Evolutionary conservation across 805 yeast species (phyloP).

Genomic region (Cyberlindnera galapagoensis): DNA sequence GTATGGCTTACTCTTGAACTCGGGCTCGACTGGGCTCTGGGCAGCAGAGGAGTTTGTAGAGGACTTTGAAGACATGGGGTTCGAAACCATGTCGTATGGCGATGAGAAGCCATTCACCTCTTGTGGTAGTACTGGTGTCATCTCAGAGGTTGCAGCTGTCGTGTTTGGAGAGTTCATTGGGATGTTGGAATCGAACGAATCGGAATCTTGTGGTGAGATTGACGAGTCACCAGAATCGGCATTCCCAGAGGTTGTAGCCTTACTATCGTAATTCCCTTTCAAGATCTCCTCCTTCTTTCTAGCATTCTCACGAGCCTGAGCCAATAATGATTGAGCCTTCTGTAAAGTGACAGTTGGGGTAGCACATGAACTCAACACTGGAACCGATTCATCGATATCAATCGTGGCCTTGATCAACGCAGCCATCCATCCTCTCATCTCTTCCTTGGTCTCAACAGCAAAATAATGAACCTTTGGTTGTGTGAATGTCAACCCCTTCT

Average conservation of each 20-base stretch:
- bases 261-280: background rate
- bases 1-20: slow-evolving; percentile 21
- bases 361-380: slow-evolving; percentile 85
- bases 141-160: slow-evolving; percentile 35
- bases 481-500: slow-evolving; percentile 91
- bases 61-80: slow-evolving; percentile 37
- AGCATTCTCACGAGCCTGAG: slow-evolving; percentile 75
- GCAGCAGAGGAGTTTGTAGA: slow-evolving; percentile 14
- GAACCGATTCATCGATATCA: slow-evolving; percentile 88
- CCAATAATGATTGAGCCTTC: slow-evolving; percentile 80
- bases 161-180: slow-evolving; percentile 26
- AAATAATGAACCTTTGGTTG: slow-evolving; percentile 94
- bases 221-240: slow-evolving; percentile 27
- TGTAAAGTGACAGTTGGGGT: slow-evolving; percentile 91
- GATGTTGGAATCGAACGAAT: slow-evolving; percentile 22
- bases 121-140: slow-evolving; percentile 19
- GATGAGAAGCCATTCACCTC: slow-evolving; percentile 50
- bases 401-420: slow-evolving; percentile 94
- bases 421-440: slow-evolving; percentile 92
- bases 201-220: slow-evolving; percentile 23
- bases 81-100: slow-evolving; percentile 52
- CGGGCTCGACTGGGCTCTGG: slow-evolving; percentile 17
- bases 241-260: too few relatives aligned
- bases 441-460: slow-evolving; percentile 88
- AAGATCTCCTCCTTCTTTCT: slow-evolving; percentile 41